Evolutionary conservation across 768 basidiomycete species (phyloP), one percentile per base, ranked within the genome.

Genomic region (Postia placenta): DNA sequence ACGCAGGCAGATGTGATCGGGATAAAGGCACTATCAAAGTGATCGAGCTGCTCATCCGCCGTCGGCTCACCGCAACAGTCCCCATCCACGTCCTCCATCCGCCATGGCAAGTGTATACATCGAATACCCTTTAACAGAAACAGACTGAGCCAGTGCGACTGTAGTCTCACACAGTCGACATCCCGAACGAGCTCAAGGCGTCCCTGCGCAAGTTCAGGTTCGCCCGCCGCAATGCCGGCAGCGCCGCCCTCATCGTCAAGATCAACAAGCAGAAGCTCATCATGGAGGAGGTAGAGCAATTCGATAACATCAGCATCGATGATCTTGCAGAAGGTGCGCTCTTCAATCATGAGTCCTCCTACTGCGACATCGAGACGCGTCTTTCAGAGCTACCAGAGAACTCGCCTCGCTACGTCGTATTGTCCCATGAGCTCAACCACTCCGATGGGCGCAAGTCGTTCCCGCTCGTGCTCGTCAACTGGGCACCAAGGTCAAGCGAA

Each of bases 391-490:
- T 95, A 11, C 93, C 93, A 0, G 90, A 87, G 68, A 87, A 85
- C 61, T 78, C 86, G 6, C 92, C 92, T 4, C 79, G 93, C 57
- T 93, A 88, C 64, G 83, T 95, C 41, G 65, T 94, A 22, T 74
- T 93, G 40, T 92, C 88, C 9, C 85, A 93, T 59, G 87, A 88
- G 60, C 76, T 92, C 28, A 74, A 74, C 45, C 89, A 94, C 64
- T 63, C 63, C 7, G 92, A 95, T 59, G 92, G 92, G 2, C 74
- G 93, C 41, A 87, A 74, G 51, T 92, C 89, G 1, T 89, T 84
- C 57, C 92, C 92, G 1, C 72, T 96, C 11, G 81, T 90, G 11
- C 73, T 95, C 41, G 70, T 96, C 64, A 93, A 94, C 69, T 96
- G 92, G 92, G 78, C 80, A 22, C 93, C 92, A 15, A 74, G 70